These are phyloP conservation scores for Ceratocystis alfenasii DNA, from an alignment of 2,329 filamentous ascomycete species.

Conservation along the genomic window DNA sequence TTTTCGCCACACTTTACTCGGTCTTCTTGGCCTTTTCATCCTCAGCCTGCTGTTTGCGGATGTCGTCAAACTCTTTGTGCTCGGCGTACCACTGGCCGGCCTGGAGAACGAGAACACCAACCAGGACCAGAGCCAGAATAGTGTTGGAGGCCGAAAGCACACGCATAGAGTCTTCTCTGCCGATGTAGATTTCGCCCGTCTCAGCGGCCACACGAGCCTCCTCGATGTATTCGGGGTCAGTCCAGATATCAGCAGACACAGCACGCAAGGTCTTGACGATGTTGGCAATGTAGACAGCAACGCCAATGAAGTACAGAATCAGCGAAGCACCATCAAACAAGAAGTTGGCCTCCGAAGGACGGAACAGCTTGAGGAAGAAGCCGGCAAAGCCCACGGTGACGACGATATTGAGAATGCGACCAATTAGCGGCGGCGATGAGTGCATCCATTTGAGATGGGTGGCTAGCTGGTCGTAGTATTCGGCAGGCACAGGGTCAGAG, in stretches of 20 bases:
- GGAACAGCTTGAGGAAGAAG: constrained; percentile 90
- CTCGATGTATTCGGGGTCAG: constrained; percentile 32
- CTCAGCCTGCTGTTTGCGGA: constrained; percentile 38
- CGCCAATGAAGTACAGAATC: constrained; percentile 71
- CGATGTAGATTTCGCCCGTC: constrained; percentile 56
- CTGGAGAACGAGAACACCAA: constrained; percentile 86
- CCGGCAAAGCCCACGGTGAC: constrained; percentile 77
- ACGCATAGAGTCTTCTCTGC: constrained; percentile 77
- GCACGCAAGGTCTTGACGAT: constrained; percentile 89
- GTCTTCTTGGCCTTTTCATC: constrained; percentile 24
- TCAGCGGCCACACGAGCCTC: constrained; percentile 33
- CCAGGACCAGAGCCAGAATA: constrained; percentile 80
- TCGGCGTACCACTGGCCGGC: constrained; percentile 98
- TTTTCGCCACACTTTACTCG: constrained; percentile 9
- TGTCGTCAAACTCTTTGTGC: constrained; percentile 77
- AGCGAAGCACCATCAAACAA: constrained; percentile 81
- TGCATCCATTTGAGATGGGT: constrained; percentile 83
- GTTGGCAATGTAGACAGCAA: constrained; percentile 89
- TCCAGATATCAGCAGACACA: constrained; percentile 59
- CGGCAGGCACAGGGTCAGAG: constrained; percentile 47
- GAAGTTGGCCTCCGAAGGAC: constrained; percentile 84
- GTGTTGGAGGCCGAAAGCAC: constrained; percentile 92
- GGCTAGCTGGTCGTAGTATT: constrained; percentile 77
- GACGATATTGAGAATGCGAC: constrained; percentile 86
- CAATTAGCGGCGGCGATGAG: constrained; percentile 80